These are phyloP conservation scores for Yarrowia bubula DNA, from an alignment of 805 yeast genomes.

Conservation along the genomic window DNA sequence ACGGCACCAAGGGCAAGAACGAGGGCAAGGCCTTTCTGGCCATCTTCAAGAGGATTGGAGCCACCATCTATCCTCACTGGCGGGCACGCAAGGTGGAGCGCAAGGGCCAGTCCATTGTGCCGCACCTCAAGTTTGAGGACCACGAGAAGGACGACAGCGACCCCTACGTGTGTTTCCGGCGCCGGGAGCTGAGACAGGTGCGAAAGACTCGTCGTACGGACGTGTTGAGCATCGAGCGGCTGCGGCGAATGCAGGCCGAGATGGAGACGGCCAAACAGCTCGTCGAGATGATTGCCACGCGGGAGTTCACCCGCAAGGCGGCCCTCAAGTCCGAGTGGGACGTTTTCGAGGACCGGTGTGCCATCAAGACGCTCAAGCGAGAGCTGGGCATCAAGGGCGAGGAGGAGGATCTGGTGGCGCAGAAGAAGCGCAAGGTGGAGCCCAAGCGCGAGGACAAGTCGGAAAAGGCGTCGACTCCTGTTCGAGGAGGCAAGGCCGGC, in stretches of 20 bases:
- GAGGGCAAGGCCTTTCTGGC: constrained; percentile 27
- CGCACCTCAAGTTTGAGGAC: constrained; percentile 79
- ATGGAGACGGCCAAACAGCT: constrained; percentile 72
- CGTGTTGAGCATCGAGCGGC: constrained; percentile 79
- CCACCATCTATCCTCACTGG: constrained; percentile 76
- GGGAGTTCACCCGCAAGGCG: constrained; percentile 66
- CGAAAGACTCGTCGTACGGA: constrained; percentile 96
- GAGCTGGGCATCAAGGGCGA: constrained; percentile 74
- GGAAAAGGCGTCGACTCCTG: constrained; percentile 28
- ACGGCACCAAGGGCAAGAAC: constrained; percentile 9
- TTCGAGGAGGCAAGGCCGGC: constrained; percentile 30
- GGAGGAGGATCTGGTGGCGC: constrained; percentile 77
- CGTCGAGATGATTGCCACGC: constrained; percentile 64
- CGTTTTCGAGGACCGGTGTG: constrained; percentile 69
- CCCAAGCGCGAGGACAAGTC: constrained; percentile 31
- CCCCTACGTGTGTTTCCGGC: constrained; percentile 92
- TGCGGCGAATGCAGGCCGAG: constrained; percentile 70
- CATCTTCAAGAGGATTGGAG: constrained; percentile 54
- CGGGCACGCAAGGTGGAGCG: constrained; percentile 65
- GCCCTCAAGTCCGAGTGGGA: constrained; percentile 59
- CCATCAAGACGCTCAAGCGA: constrained; percentile 72
- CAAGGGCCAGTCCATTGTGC: constrained; percentile 68
- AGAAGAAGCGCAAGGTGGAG: constrained; percentile 52
- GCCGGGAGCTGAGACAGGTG: constrained; percentile 92
- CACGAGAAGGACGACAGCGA: constrained; percentile 87